Percentiles rank a stretch among this genome's conserved stretches.
Conservation (phyloP, 129 eudicot genomes). For the Heracleum sosnowskyi region DNA sequence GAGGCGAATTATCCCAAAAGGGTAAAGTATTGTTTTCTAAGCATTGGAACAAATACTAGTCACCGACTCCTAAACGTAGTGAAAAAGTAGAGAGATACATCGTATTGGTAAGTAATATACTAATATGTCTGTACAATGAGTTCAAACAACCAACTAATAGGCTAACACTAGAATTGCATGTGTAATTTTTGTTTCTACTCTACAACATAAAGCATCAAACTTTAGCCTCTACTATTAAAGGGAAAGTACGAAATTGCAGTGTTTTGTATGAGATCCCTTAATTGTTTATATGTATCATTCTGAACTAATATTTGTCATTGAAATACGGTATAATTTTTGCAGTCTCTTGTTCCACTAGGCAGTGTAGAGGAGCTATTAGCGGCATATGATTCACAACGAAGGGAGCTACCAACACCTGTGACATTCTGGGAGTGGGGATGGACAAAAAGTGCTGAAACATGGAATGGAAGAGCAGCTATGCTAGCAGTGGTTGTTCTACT, state of each 20-base stretch:
- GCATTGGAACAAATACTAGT: too few relatives aligned
- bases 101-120: neutral
- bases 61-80: neutral
- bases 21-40: neutral
- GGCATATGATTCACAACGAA: constrained; percentile 84
- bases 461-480: constrained; percentile 98
- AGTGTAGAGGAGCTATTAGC: constrained; percentile 96
- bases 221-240: neutral
- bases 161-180: neutral
- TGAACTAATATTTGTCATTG: neutral
- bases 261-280: neutral
- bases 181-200: neutral
- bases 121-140: neutral
- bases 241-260: neutral
- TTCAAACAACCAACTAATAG: neutral
- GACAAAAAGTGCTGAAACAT: constrained; percentile 97
- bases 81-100: neutral
- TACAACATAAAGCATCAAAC: neutral
- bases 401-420: constrained; percentile 91
- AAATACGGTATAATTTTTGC: constrained; percentile 18
- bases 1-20: neutral
- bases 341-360: constrained; percentile 96
- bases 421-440: constrained; percentile 98
- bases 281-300: neutral
- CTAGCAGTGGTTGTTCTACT: constrained; percentile 77